Evolutionary conservation across 495 filamentous ascomycete genomes (phyloP), one percentile per base, ranked within the genome.

Genomic region (Oleoguttula mirabilis): DNA sequence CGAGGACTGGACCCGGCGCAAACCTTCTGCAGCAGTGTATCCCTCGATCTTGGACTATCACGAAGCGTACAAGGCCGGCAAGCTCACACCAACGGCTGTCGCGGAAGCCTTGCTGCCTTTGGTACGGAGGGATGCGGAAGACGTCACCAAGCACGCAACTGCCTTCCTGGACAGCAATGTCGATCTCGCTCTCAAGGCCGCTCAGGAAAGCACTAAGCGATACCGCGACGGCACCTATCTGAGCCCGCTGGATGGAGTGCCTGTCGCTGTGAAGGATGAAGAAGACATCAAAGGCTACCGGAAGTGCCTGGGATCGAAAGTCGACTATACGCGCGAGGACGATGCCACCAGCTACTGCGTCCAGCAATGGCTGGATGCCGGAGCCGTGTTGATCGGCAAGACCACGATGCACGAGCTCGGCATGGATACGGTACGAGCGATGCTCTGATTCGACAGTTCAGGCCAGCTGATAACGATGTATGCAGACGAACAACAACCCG

Each of bases 401-500:
- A 71, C 77, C 21, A 88, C 76, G 30, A 94, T 95, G 88, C 87
- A 95, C 60, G 88, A 96, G 63, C 59, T 92, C 5, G 88, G 88
- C 3, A 62, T 82, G 22, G 76, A 75, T 76, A 55, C 52, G 66
- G n/a, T n/a, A n/a, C 60, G n/a, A n/a, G n/a, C n/a, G n/a, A n/a
- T n/a, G n/a, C n/a, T n/a, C n/a, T n/a, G n/a, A n/a, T n/a, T n/a
- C n/a, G n/a, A n/a, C n/a, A n/a, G n/a, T n/a, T n/a, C n/a, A n/a
- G n/a, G n/a, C n/a, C n/a, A 12, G 19, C 15, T 21, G 11, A 12
- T 16, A 14, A 24, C 39, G 16, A 23, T 3, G 50, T 85, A 79
- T 7, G n/a, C n/a, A n/a, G n/a, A 84, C 76, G 19, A 86, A 87
- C 60, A 86, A 84, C 64, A 88, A 92, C 48, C 81, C 82, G 16